Evolutionary conservation across 331 rosid genomes (phyloP).

Genomic region (Dryas integrifolia): DNA sequence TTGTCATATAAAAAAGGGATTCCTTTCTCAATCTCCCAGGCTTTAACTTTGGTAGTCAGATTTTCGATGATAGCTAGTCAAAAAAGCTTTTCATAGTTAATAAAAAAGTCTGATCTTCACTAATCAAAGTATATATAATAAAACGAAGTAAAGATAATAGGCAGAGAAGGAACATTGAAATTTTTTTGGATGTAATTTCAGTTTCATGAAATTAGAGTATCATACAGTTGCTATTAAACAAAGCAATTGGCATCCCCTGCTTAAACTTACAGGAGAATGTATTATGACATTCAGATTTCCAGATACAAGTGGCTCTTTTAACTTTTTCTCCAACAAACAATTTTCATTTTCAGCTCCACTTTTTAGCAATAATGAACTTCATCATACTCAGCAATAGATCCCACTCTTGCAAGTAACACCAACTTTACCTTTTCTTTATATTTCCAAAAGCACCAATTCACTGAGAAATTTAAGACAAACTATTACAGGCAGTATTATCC

Average conservation of each 20-base stretch:
- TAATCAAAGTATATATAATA: background rate
- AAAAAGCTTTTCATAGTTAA: slow-evolving; percentile 10
- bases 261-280: background rate
- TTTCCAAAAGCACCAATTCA: background rate
- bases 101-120: background rate
- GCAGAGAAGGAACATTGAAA: background rate
- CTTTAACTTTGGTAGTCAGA: slow-evolving; percentile 72
- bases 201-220: background rate
- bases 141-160: background rate
- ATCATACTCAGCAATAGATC: background rate
- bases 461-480: background rate
- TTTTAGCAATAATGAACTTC: background rate
- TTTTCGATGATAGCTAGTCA: slow-evolving; percentile 61
- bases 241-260: background rate
- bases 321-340: background rate
- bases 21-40: slow-evolving; percentile 88
- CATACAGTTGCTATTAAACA: background rate
- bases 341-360: background rate
- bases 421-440: background rate
- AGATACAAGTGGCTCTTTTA: background rate
- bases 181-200: background rate
- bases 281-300: background rate
- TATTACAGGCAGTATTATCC: background rate
- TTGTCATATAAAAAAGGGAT: slow-evolving; percentile 79
- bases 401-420: background rate